Evolutionary conservation across 345 rosid species (phyloP).

Genomic region (Citrus sp.): DNA sequence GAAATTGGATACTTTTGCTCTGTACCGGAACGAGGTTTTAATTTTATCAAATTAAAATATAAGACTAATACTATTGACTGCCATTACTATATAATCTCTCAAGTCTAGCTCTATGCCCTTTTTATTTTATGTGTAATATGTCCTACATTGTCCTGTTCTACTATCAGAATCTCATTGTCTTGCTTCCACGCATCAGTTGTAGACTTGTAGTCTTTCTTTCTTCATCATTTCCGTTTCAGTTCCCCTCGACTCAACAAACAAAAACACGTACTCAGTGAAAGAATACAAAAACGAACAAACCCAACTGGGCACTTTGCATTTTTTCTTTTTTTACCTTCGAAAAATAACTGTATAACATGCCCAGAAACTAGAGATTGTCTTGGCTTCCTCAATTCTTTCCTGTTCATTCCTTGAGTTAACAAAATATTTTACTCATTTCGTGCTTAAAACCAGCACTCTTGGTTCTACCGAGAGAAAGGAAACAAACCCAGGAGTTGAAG

Average conservation of each 20-base stretch:
- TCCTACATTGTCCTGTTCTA: slow-evolving; percentile 58
- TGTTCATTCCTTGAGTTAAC: slow-evolving; percentile 29
- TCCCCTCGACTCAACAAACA: slow-evolving; percentile 13
- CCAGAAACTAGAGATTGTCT: slow-evolving; percentile 22
- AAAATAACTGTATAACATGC: slow-evolving; percentile 27
- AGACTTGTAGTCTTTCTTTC: slow-evolving; percentile 5
- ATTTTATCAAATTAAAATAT: neutral
- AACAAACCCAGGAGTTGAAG: neutral
- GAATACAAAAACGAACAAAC: neutral
- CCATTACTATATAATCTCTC: neutral
- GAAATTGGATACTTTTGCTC: slow-evolving; percentile 47
- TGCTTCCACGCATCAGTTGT: slow-evolving; percentile 38
- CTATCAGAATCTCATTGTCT: slow-evolving; percentile 39
- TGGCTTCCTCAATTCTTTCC: slow-evolving; percentile 23
- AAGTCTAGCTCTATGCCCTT: slow-evolving; percentile 13
- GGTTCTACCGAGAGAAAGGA: neutral
- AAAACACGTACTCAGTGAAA: neutral
- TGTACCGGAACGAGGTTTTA: slow-evolving; percentile 42
- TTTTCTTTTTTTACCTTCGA: neutral
- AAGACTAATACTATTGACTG: neutral
- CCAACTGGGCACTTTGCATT: slow-evolving; percentile 25
- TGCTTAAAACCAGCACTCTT: slow-evolving; percentile 1
- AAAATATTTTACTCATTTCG: slow-evolving; percentile 16
- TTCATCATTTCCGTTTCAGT: slow-evolving; percentile 18
- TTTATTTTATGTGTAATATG: neutral